Conservation (phyloP, 2,329 filamentous ascomycete genomes). For the Fusarium sp. region DNA sequence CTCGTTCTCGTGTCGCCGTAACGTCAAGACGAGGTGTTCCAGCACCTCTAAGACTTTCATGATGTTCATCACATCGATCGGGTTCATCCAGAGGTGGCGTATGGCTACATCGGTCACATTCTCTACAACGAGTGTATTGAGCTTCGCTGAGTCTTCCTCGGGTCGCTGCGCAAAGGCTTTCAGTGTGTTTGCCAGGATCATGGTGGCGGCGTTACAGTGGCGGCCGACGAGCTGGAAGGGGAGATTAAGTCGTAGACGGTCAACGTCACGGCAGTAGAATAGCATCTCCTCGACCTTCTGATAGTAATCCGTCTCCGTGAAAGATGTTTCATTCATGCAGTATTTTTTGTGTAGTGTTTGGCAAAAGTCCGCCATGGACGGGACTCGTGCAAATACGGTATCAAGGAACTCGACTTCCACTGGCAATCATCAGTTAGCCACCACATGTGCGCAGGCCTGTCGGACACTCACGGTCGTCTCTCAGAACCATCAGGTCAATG, state of each 20-base stretch:
- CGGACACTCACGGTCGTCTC: constrained; percentile 57
- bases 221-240: constrained; percentile 61
- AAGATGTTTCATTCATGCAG: constrained; percentile 59
- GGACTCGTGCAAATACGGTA: constrained; percentile 57
- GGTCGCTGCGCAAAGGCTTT: constrained; percentile 58
- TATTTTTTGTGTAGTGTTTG: constrained; percentile 55
- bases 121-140: constrained; percentile 60
- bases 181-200: constrained; percentile 63
- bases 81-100: constrained; percentile 61
- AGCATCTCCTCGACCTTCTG: constrained; percentile 54
- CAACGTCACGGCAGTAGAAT: constrained; percentile 55
- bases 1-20: constrained; percentile 56
- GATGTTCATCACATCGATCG: constrained; percentile 60
- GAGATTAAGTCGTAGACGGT: constrained; percentile 60
- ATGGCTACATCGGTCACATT: constrained; percentile 60
- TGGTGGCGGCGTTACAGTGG: constrained; percentile 58
- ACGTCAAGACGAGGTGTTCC: constrained; percentile 57
- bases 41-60: constrained; percentile 54
- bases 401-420: constrained; percentile 61
- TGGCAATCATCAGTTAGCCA: constrained; percentile 40
- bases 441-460: neutral
- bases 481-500: constrained; percentile 62
- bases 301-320: constrained; percentile 61
- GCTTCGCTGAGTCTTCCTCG: constrained; percentile 54
- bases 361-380: constrained; percentile 58